Conservation (phyloP, 768 basidiomycete genomes). For the Lactarius evosmus region DNA sequence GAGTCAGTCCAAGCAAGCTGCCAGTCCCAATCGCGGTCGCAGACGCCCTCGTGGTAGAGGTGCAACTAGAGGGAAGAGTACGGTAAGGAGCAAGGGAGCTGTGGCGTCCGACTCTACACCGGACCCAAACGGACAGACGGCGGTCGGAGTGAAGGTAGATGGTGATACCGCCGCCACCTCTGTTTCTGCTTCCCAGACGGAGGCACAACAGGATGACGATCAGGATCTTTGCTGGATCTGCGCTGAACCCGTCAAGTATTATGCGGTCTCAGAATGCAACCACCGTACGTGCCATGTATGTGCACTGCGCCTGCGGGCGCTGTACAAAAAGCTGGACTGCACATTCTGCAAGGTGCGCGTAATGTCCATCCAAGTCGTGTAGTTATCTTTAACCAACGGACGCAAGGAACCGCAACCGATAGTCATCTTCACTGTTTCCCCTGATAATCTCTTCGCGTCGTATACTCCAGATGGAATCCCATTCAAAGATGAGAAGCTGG, state of each 20-base stretch:
- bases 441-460: conserved; percentile 57
- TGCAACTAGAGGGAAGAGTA: conserved; percentile 4
- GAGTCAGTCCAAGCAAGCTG: background rate
- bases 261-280: conserved; percentile 83
- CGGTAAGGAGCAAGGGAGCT: background rate
- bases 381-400: conserved; percentile 4
- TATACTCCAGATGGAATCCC: conserved; percentile 54
- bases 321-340: conserved; percentile 93
- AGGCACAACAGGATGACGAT: conserved; percentile 15
- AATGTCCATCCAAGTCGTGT: background rate
- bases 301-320: conserved; percentile 76
- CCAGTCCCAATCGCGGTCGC: conserved; percentile 13
- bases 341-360: conserved; percentile 89
- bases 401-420: conserved; percentile 65
- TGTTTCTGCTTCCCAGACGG: background rate
- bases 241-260: conserved; percentile 90
- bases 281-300: conserved; percentile 96
- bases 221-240: conserved; percentile 81
- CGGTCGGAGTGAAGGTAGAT: too few species aligned
- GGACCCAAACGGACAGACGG: background rate
- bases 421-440: conserved; percentile 71
- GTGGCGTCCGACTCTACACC: conserved; percentile 1
- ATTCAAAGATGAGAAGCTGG: conserved; percentile 68
- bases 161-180: background rate
- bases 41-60: conserved; percentile 15